Percentiles rank a stretch among this genome's conserved stretches.
phyloP scores from a whole-genome alignment of 2,329 filamentous ascomycete genomes.

The Trichoderma citrinoviride region DNA sequence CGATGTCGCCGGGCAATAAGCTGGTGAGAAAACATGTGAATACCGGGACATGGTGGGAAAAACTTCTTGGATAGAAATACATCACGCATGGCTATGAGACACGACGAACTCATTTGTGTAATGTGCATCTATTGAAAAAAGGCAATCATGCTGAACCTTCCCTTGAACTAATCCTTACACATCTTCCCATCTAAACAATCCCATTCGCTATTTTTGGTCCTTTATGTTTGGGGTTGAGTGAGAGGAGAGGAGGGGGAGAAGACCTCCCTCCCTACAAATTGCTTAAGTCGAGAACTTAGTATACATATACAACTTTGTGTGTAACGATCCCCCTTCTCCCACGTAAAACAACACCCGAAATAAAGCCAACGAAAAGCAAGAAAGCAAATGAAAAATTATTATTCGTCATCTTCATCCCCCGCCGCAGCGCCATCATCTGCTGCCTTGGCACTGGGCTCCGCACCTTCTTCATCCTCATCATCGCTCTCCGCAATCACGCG shows the following conservation, averaged over 20 bases:
- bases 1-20: neutral
- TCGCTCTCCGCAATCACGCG: conserved; percentile 53
- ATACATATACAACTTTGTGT: conserved; percentile 17
- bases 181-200: neutral
- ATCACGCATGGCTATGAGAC: neutral
- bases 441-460: conserved; percentile 24
- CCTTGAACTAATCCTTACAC: neutral
- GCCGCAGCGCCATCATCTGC: conserved; percentile 42
- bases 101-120: neutral
- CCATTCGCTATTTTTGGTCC: conserved; percentile 8
- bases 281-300: conserved; percentile 1
- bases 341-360: neutral
- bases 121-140: neutral
- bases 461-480: conserved; percentile 48
- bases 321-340: neutral
- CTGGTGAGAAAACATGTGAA: neutral
- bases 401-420: conserved; percentile 25
- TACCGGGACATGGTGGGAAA: neutral
- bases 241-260: too few relatives aligned
- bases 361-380: neutral
- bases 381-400: neutral
- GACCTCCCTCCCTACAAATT: too few relatives aligned
- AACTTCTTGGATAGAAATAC: conserved; percentile 5
- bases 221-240: neutral
- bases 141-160: neutral